These are phyloP conservation scores for Neurospora hispaniola DNA, from an alignment of 495 filamentous ascomycete genomes.

Conservation along the genomic window DNA sequence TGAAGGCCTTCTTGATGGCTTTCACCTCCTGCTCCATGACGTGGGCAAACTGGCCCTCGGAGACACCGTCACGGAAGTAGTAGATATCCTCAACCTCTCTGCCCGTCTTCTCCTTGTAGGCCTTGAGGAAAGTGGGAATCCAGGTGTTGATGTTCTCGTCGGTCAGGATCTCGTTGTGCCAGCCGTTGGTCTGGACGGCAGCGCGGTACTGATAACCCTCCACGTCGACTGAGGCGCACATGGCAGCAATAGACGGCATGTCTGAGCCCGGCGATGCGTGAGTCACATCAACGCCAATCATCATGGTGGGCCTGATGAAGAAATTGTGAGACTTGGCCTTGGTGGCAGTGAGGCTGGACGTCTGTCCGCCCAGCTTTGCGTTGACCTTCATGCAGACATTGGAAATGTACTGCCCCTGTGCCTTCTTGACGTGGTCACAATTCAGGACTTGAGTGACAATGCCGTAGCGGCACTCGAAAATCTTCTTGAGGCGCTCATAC, in stretches of 20 bases:
- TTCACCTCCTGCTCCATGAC: constrained; percentile 66
- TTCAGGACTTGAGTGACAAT: constrained; percentile 65
- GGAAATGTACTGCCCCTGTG: constrained; percentile 64
- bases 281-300: constrained; percentile 85
- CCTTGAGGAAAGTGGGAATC: constrained; percentile 47
- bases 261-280: constrained; percentile 58
- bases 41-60: constrained; percentile 68
- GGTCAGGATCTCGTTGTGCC: constrained; percentile 62
- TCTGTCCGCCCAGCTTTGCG: constrained; percentile 83
- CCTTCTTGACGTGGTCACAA: constrained; percentile 46
- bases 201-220: constrained; percentile 63
- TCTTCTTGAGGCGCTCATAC: constrained; percentile 76
- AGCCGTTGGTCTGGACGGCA: constrained; percentile 66
- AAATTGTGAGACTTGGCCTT: constrained; percentile 17
- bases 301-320: constrained; percentile 49
- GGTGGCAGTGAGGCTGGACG: constrained; percentile 24
- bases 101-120: constrained; percentile 49
- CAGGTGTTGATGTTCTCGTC: constrained; percentile 51
- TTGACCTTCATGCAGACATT: constrained; percentile 95
- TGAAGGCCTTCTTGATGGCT: constrained; percentile 49
- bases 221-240: constrained; percentile 70
- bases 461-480: constrained; percentile 68
- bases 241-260: constrained; percentile 69
- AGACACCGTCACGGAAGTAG: constrained; percentile 93
- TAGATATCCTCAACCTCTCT: constrained; percentile 55